Percentiles rank a stretch among this genome's conserved stretches.
Evolutionary conservation across 306 rosid genomes (phyloP).

Genomic region (Bauhinia variegata): DNA sequence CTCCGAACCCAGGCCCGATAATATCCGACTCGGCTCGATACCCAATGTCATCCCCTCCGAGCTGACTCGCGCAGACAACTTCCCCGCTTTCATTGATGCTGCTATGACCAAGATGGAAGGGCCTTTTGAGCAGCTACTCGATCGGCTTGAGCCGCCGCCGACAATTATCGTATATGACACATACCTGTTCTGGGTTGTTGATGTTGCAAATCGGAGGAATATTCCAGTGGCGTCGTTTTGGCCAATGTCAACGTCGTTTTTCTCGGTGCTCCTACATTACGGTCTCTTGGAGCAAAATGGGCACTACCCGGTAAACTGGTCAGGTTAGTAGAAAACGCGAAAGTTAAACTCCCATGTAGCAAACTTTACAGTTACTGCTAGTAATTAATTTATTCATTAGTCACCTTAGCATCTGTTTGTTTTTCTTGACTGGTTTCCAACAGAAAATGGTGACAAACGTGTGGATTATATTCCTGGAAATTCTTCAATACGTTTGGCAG

Average conservation of each 20-base stretch:
- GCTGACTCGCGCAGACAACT: conserved; percentile 10
- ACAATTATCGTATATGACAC: conserved; percentile 12
- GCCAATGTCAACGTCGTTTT: conserved; percentile 10
- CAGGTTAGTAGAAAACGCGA: not conserved
- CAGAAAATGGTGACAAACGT: conserved; percentile 9
- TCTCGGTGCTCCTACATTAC: not conserved
- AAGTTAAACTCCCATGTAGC: too few species aligned
- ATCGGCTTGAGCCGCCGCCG: conserved; percentile 17
- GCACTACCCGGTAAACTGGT: not conserved
- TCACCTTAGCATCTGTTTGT: not conserved
- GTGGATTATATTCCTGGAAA: conserved; percentile 32
- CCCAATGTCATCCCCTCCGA: conserved; percentile 37
- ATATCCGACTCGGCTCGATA: conserved; percentile 24
- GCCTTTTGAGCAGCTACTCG: conserved; percentile 35
- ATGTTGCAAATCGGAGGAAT: conserved; percentile 24
- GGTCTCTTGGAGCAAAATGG: not conserved
- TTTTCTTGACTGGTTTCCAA: not conserved
- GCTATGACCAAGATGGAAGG: conserved; percentile 35
- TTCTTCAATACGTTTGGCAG: conserved; percentile 2
- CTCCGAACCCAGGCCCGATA: conserved; percentile 24
- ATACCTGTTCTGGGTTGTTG: conserved; percentile 4
- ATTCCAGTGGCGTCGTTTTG: conserved; percentile 26
- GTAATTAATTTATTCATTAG: too few species aligned
- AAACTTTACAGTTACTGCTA: too few species aligned
- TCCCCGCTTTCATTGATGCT: conserved; percentile 13